phyloP scores from a whole-genome alignment of 352 stramenopile genomes.

The Phytopythium sindhum region DNA sequence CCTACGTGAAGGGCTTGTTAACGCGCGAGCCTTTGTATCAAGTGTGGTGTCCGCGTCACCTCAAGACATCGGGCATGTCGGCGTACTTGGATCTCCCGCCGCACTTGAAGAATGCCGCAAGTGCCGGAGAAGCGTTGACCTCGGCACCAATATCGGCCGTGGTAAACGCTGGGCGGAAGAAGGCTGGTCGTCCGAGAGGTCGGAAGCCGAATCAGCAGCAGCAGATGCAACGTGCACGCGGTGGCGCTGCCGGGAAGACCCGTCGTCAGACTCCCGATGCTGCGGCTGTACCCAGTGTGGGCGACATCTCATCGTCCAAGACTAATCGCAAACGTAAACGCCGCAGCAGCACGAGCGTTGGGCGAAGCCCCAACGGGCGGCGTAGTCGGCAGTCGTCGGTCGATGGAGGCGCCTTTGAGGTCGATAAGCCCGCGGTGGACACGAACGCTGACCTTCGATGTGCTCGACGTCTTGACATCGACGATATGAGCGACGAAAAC shows the following conservation, averaged over 20 bases:
- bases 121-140: neutral
- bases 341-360: constrained; percentile 15
- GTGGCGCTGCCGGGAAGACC: constrained; percentile 16
- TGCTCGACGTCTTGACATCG: constrained; percentile 45
- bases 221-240: constrained; percentile 11
- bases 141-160: neutral
- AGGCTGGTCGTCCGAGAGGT: constrained; percentile 10
- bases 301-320: constrained; percentile 38
- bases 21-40: constrained; percentile 63
- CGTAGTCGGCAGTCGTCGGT: constrained; percentile 11
- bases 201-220: constrained; percentile 19
- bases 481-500: constrained; percentile 35
- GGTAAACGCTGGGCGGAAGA: neutral
- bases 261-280: constrained; percentile 24
- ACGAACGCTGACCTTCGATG: constrained; percentile 14
- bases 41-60: constrained; percentile 72
- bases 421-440: constrained; percentile 11
- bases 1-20: constrained; percentile 66
- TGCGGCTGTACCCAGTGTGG: constrained; percentile 6
- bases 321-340: constrained; percentile 50
- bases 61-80: constrained; percentile 68
- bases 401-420: constrained; percentile 8
- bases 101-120: constrained; percentile 43
- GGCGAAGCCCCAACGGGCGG: constrained; percentile 12
- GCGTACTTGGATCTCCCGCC: constrained; percentile 60